Conservation (phyloP, 345 rosid genomes). For the Dovyalis caffra region DNA sequence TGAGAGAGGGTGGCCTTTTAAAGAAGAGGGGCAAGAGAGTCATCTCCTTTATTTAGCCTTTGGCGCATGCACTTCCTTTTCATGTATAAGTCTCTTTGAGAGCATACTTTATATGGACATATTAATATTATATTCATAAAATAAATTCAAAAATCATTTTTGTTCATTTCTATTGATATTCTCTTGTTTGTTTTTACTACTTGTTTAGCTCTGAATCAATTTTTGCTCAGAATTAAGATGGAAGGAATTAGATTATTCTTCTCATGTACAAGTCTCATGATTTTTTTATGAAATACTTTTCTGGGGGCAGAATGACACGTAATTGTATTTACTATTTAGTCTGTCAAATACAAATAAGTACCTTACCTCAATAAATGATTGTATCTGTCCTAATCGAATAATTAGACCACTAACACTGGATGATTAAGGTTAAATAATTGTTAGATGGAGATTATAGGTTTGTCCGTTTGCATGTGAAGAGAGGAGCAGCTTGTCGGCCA, state of each 20-base stretch:
- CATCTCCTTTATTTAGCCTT: background rate
- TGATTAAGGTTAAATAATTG: background rate
- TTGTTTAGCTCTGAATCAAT: background rate
- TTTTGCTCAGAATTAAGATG: background rate
- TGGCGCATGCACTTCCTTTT: slow-evolving; percentile 19
- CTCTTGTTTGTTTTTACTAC: background rate
- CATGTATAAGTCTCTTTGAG: slow-evolving; percentile 22
- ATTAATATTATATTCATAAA: slow-evolving; percentile 22
- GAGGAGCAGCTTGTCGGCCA: slow-evolving; percentile 31
- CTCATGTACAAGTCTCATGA: background rate
- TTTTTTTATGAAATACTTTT: background rate
- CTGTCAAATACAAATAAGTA: background rate
- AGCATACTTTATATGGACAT: slow-evolving; percentile 29
- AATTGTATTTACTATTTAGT: background rate
- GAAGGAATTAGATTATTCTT: background rate
- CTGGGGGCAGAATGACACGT: background rate
- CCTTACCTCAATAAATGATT: background rate
- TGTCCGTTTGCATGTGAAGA: slow-evolving; percentile 11
- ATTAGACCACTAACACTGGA: background rate
- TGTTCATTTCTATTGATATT: slow-evolving; percentile 6
- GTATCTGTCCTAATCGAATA: too few relatives aligned
- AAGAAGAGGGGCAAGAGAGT: slow-evolving; percentile 12
- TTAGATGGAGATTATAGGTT: background rate
- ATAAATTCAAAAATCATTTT: slow-evolving; percentile 26
- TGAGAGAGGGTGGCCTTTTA: slow-evolving; percentile 5